These are phyloP conservation scores for Peziza echinospora DNA, from an alignment of 495 filamentous ascomycete genomes.

Conservation along the genomic window DNA sequence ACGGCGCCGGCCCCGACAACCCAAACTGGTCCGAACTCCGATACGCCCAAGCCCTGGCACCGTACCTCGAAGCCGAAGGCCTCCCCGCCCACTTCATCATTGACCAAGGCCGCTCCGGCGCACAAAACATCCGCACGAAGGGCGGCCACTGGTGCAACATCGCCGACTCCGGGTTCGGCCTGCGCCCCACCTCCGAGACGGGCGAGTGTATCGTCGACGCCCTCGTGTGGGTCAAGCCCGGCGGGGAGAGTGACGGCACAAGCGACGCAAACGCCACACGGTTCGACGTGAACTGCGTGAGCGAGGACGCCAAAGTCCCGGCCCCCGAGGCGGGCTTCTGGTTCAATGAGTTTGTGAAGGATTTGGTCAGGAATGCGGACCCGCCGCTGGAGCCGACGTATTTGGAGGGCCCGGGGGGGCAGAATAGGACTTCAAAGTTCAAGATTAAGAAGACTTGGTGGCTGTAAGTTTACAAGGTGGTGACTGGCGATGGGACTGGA, in stretches of 20 bases:
- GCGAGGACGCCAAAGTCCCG: slow-evolving; percentile 29
- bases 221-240: slow-evolving; percentile 42
- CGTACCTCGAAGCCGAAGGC: slow-evolving; percentile 25
- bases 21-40: slow-evolving; percentile 31
- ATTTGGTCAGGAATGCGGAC: slow-evolving; percentile 27
- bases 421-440: no score
- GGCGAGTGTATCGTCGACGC: slow-evolving; percentile 31
- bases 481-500: no score
- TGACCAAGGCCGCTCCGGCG: slow-evolving; percentile 31
- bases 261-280: slow-evolving; percentile 25
- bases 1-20: slow-evolving; percentile 13
- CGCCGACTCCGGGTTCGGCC: slow-evolving; percentile 33
- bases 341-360: slow-evolving; percentile 34
- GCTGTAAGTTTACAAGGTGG: no score
- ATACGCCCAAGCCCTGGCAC: slow-evolving; percentile 31
- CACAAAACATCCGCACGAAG: slow-evolving; percentile 28
- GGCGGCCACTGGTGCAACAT: slow-evolving; percentile 43
- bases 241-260: slow-evolving; percentile 35
- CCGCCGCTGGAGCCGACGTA: slow-evolving; percentile 12
- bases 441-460: no score
- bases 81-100: slow-evolving; percentile 35
- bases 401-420: no score
- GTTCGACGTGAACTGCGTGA: slow-evolving; percentile 33
- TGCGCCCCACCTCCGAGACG: slow-evolving; percentile 29
- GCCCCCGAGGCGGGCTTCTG: slow-evolving; percentile 36